Evolutionary conservation across 2,329 filamentous ascomycete species (phyloP).

Genomic region (Dendryphion nanum): DNA sequence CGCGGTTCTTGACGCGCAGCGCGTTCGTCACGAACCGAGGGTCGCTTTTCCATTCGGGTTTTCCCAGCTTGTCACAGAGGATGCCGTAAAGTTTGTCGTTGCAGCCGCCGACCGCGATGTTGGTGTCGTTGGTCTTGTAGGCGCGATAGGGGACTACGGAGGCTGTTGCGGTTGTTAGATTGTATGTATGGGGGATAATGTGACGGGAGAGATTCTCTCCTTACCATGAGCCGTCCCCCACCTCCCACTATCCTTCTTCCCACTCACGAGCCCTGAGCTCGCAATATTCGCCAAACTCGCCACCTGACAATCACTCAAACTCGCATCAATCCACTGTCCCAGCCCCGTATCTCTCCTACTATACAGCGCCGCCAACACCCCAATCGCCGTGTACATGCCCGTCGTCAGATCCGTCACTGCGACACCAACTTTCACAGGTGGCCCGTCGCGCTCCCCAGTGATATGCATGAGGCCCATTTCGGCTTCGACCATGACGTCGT

Average conservation of each 20-base stretch:
- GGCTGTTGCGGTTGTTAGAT: conserved; percentile 50
- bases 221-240: conserved; percentile 95
- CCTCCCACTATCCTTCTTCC: conserved; percentile 79
- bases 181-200: background rate
- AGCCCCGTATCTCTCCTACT: conserved; percentile 70
- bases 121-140: conserved; percentile 63
- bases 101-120: conserved; percentile 62
- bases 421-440: conserved; percentile 96
- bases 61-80: conserved; percentile 56
- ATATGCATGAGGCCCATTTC: conserved; percentile 99
- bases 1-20: conserved; percentile 64
- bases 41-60: conserved; percentile 59
- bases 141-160: conserved; percentile 93
- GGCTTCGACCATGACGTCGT: conserved; percentile 99
- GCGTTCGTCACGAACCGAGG: conserved; percentile 58
- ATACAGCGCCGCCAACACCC: conserved; percentile 87
- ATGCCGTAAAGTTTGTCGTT: conserved; percentile 63
- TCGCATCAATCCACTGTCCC: conserved; percentile 89
- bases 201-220: no score
- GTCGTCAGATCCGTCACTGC: conserved; percentile 95
- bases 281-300: conserved; percentile 91
- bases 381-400: conserved; percentile 89
- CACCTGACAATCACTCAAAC: conserved; percentile 89
- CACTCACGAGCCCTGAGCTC: conserved; percentile 82
- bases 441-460: conserved; percentile 80